These are phyloP conservation scores for Achlya hypogyna DNA, from an alignment of 352 stramenopile species.

Conservation along the genomic window DNA sequence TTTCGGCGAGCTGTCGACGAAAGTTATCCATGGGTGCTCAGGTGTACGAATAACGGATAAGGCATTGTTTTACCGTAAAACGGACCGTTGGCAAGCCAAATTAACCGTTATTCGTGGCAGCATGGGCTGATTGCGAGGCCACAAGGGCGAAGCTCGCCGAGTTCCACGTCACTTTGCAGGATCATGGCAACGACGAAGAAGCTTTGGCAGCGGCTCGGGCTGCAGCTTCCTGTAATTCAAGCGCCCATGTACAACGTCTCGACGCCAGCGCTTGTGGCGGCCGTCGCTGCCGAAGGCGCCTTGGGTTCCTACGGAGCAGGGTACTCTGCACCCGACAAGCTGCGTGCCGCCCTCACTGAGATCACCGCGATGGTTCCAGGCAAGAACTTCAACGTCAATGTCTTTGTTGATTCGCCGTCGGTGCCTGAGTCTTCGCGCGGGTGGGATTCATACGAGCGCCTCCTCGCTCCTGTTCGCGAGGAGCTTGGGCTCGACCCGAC, in stretches of 20 bases:
- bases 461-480: conserved; percentile 30
- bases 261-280: conserved; percentile 30
- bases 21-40: no score
- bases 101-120: no score
- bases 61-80: no score
- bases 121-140: background rate
- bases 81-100: no score
- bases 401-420: conserved; percentile 36
- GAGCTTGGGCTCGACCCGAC: conserved; percentile 24
- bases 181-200: background rate
- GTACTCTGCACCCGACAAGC: conserved; percentile 21
- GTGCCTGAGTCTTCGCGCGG: conserved; percentile 1
- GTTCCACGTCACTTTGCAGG: background rate
- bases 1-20: no score
- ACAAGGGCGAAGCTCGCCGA: background rate
- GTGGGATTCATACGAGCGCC: conserved; percentile 28
- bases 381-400: conserved; percentile 45
- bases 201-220: conserved; percentile 22
- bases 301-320: conserved; percentile 45
- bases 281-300: conserved; percentile 32
- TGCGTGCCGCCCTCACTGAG: conserved; percentile 25
- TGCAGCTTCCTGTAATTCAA: conserved; percentile 32
- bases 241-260: conserved; percentile 42
- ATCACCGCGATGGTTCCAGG: conserved; percentile 5
- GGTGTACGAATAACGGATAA: background rate